Percentiles rank a stretch among this genome's conserved stretches.
phyloP scores from a whole-genome alignment of 345 rosid species.

The Salix viminalis region DNA sequence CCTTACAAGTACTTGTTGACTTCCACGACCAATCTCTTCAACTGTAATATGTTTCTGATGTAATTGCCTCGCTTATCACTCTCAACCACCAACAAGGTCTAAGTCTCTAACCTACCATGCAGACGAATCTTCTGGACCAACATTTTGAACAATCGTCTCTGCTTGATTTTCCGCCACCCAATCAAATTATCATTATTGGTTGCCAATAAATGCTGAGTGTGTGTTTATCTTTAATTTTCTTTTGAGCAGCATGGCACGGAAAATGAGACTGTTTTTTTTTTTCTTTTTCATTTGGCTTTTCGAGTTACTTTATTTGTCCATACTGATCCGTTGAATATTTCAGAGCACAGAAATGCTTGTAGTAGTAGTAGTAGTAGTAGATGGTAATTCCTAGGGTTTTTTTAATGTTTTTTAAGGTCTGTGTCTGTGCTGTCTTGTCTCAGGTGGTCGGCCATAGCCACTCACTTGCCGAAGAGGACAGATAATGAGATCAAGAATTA shows the following conservation, averaged over 20 bases:
- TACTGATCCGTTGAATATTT: neutral
- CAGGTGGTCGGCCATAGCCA: slow-evolving; percentile 33
- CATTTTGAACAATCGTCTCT: neutral
- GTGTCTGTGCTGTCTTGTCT: slow-evolving; percentile 14
- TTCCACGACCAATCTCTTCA: neutral
- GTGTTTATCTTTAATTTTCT: neutral
- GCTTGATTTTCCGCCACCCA: slow-evolving; percentile 1
- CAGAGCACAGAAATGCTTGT: slow-evolving; percentile 15
- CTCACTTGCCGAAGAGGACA: slow-evolving; percentile 26
- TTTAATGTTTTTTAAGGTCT: slow-evolving; percentile 7
- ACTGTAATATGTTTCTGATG: neutral
- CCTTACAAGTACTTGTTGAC: neutral
- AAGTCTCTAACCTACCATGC: neutral
- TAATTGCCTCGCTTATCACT: slow-evolving; percentile 1
- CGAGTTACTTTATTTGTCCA: neutral
- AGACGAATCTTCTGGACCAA: neutral
- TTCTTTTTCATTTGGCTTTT: neutral
- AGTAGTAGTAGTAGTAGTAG: neutral
- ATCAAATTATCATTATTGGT: slow-evolving; percentile 1
- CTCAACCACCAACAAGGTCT: neutral
- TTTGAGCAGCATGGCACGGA: neutral
- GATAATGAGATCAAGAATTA: slow-evolving; percentile 31
- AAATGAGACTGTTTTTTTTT: neutral
- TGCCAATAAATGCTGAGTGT: neutral
- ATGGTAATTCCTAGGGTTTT: slow-evolving; percentile 10